phyloP scores from a whole-genome alignment of 495 filamentous ascomycete genomes.

The Wilcoxina mikolae region DNA sequence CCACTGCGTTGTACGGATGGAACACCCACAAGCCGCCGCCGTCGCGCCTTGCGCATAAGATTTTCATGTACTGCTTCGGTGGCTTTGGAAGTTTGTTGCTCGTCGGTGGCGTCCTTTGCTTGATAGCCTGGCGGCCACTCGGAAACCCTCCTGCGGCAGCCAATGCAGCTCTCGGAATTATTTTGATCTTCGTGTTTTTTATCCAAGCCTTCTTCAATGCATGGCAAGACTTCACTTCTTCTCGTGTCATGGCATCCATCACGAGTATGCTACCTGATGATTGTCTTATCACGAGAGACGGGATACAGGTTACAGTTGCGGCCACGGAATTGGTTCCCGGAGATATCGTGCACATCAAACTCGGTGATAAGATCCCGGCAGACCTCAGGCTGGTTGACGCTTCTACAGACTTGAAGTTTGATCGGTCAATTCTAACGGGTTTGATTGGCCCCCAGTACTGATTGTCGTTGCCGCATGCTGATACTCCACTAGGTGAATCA shows the following conservation, averaged over 20 bases:
- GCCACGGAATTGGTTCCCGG: conserved; percentile 51
- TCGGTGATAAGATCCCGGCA: conserved; percentile 54
- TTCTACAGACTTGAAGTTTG: conserved; percentile 53
- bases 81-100: conserved; percentile 55
- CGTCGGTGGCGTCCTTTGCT: conserved; percentile 47
- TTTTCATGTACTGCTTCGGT: conserved; percentile 54
- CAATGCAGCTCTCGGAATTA: conserved; percentile 53
- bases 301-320: conserved; percentile 34
- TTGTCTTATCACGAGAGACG: conserved; percentile 47
- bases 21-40: conserved; percentile 47
- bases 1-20: conserved; percentile 25
- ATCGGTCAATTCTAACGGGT: conserved; percentile 57
- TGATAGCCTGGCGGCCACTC: conserved; percentile 55
- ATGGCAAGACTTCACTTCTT: conserved; percentile 49
- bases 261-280: conserved; percentile 53
- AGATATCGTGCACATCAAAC: conserved; percentile 46
- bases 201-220: conserved; percentile 56
- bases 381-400: conserved; percentile 51
- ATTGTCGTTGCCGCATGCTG: conserved; percentile 1
- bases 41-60: conserved; percentile 41
- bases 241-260: conserved; percentile 50
- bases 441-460: conserved; percentile 10
- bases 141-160: conserved; percentile 48
- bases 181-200: conserved; percentile 48
- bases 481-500: conserved; percentile 39